phyloP scores from a whole-genome alignment of 1,139 yeast species.

The Lodderomyces margitis region DNA sequence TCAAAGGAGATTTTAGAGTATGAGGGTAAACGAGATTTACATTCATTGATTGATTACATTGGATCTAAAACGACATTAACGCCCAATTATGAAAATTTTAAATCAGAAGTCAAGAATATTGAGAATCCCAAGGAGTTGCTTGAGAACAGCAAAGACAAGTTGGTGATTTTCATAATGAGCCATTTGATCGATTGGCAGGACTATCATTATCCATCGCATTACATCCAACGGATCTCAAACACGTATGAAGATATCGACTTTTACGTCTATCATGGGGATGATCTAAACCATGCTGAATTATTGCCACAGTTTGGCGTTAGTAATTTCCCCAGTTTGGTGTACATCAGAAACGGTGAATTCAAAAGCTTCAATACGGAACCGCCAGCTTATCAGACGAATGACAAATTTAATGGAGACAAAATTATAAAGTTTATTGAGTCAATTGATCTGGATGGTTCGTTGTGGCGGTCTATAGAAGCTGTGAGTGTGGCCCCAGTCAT shows the following conservation, averaged over 20 bases:
- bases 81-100: conserved; percentile 22
- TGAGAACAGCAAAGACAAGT: conserved; percentile 11
- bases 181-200: conserved; percentile 32
- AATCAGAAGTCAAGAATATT: conserved; percentile 15
- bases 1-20: conserved; percentile 28
- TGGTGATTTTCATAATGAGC: conserved; percentile 28
- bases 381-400: conserved; percentile 22
- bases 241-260: conserved; percentile 18
- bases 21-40: conserved; percentile 22
- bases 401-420: conserved; percentile 20
- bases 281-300: conserved; percentile 19
- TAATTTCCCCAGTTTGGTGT: conserved; percentile 35
- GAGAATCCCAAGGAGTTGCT: conserved; percentile 11
- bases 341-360: conserved; percentile 22
- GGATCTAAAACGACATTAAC: conserved; percentile 7
- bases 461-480: conserved; percentile 8
- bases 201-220: conserved; percentile 34
- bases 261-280: conserved; percentile 28
- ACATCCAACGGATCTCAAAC: conserved; percentile 29
- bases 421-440: conserved; percentile 23
- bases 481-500: conserved; percentile 6
- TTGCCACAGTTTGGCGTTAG: conserved; percentile 27
- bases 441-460: conserved; percentile 15
- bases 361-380: conserved; percentile 29
- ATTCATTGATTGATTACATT: conserved; percentile 19